Percentiles rank a stretch among this genome's conserved stretches.
These are phyloP conservation scores for Ceratocystis harringtonii DNA, from an alignment of 2,329 filamentous ascomycete species.

Conservation along the genomic window DNA sequence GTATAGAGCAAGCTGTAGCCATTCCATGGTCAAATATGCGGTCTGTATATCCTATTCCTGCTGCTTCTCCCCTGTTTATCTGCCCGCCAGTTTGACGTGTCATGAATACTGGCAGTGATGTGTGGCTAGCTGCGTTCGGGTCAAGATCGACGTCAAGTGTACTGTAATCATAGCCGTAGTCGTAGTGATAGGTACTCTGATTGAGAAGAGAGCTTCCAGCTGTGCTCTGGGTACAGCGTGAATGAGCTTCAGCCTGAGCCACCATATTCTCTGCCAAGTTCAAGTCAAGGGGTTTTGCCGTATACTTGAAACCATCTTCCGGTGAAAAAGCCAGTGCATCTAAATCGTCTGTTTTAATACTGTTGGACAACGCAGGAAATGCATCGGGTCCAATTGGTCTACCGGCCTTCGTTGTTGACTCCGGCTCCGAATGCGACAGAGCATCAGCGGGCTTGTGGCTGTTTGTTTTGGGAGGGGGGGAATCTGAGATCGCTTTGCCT, in stretches of 20 bases:
- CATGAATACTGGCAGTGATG: not conserved
- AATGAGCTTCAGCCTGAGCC: not conserved
- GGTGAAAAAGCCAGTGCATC: not conserved
- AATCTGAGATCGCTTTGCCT: not conserved
- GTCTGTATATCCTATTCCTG: constrained; percentile 35
- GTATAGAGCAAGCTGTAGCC: constrained; percentile 35
- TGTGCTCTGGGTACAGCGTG: not conserved
- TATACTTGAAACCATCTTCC: not conserved
- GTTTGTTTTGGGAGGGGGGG: not conserved
- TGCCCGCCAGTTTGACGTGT: not conserved
- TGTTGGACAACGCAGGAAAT: not conserved
- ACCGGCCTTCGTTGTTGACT: not conserved
- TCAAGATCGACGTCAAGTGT: not conserved
- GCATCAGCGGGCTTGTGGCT: not conserved
- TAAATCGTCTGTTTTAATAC: not conserved
- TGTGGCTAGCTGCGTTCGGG: not conserved
- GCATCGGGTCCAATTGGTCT: not conserved
- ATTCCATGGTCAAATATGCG: constrained; percentile 36
- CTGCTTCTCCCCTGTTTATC: not conserved
- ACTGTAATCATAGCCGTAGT: not conserved
- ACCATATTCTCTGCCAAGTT: not conserved
- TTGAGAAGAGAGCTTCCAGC: not conserved
- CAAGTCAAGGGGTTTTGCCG: not conserved
- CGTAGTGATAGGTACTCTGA: not conserved
- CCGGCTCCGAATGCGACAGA: not conserved